Percentiles rank a stretch among this genome's conserved stretches.
Conservation (phyloP, 1,284 basidiomycete genomes). For the Trametes hirsuta region DNA sequence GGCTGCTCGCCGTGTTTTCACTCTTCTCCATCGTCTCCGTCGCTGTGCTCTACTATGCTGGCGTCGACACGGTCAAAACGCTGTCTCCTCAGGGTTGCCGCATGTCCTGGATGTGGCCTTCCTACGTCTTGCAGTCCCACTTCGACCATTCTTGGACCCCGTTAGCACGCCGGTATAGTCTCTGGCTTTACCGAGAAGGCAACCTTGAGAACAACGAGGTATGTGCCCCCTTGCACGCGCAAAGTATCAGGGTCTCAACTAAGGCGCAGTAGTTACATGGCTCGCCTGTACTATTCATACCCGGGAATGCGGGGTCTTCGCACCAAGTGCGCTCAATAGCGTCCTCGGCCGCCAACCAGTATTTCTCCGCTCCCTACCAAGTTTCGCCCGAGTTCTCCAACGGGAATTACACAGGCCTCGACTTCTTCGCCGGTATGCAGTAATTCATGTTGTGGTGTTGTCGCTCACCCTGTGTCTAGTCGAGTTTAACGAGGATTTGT, state of each 20-base stretch:
- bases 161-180: slow-evolving; percentile 74
- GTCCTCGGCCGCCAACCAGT: slow-evolving; percentile 85
- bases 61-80: slow-evolving; percentile 29
- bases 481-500: slow-evolving; percentile 97
- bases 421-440: slow-evolving; percentile 80
- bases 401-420: slow-evolving; percentile 60
- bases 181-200: slow-evolving; percentile 92
- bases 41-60: slow-evolving; percentile 32
- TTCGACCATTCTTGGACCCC: slow-evolving; percentile 72
- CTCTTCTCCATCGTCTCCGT: slow-evolving; percentile 28
- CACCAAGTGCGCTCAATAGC: slow-evolving; percentile 95
- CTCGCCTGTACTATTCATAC: slow-evolving; percentile 91
- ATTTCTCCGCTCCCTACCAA: slow-evolving; percentile 59
- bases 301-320: slow-evolving; percentile 96
- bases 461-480: slow-evolving; percentile 47
- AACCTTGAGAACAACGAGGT: slow-evolving; percentile 79
- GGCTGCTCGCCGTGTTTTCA: slow-evolving; percentile 24
- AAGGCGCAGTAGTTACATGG: slow-evolving; percentile 49
- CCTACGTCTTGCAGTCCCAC: slow-evolving; percentile 72
- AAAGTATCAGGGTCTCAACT: slow-evolving; percentile 20
- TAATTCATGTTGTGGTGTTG: not conserved
- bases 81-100: slow-evolving; percentile 82
- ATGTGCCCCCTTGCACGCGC: slow-evolving; percentile 25
- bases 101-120: slow-evolving; percentile 98
- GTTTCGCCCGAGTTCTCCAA: slow-evolving; percentile 54